Conservation (phyloP, 2,329 filamentous ascomycete species). For the Cladophialophora exuberans region DNA sequence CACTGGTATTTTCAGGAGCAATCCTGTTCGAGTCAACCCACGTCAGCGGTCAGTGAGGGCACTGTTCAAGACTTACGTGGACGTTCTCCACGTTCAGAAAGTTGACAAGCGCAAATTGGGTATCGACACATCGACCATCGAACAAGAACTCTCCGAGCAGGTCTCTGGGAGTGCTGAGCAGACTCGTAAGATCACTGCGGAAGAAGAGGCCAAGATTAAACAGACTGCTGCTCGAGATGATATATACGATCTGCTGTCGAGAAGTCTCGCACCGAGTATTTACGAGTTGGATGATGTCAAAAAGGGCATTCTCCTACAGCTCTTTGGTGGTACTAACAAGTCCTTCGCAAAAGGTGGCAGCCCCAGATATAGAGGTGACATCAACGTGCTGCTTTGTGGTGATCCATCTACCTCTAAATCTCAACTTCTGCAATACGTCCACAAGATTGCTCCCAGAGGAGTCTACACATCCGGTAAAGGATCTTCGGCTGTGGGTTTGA, state of each 20-base stretch:
- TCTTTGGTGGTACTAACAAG: slow-evolving; percentile 98
- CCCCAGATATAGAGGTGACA: slow-evolving; percentile 93
- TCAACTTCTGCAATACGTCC: slow-evolving; percentile 89
- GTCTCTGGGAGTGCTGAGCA: slow-evolving; percentile 76
- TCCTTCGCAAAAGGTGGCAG: slow-evolving; percentile 95
- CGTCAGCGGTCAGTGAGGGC: slow-evolving; percentile 90
- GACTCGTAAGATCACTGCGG: slow-evolving; percentile 76
- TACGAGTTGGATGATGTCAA: slow-evolving; percentile 99
- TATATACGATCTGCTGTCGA: slow-evolving; percentile 88
- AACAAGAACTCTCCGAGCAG: slow-evolving; percentile 76
- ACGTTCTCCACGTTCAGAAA: slow-evolving; percentile 94
- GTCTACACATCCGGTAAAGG: slow-evolving; percentile 78
- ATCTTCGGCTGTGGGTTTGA: slow-evolving; percentile 75
- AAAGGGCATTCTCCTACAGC: slow-evolving; percentile 93
- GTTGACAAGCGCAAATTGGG: slow-evolving; percentile 94
- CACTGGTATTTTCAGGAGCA: slow-evolving; percentile 95
- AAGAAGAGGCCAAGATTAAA: slow-evolving; percentile 88
- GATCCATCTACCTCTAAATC: slow-evolving; percentile 97
- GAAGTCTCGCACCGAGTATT: slow-evolving; percentile 90
- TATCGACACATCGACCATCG: slow-evolving; percentile 84
- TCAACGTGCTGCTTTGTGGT: slow-evolving; percentile 95
- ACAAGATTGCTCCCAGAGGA: slow-evolving; percentile 93
- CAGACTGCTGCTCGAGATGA: slow-evolving; percentile 78
- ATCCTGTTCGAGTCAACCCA: slow-evolving; percentile 90
- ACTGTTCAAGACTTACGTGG: slow-evolving; percentile 97